phyloP scores from a whole-genome alignment of 2,329 filamentous ascomycete genomes.

The Trichoderma koningii region DNA sequence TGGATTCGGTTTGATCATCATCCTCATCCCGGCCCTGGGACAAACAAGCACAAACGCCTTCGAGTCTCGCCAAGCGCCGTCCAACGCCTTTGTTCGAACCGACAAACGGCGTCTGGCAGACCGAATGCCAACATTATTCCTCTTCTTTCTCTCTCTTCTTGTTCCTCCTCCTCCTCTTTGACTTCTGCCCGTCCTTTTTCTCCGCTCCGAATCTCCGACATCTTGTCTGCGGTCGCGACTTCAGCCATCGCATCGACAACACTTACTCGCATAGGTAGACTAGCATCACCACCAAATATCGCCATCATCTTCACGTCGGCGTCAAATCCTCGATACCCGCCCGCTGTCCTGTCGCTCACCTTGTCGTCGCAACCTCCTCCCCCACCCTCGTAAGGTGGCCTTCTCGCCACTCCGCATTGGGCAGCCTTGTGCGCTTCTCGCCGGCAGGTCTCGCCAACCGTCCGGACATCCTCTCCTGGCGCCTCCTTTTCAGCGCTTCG shows the following conservation, averaged over 20 bases:
- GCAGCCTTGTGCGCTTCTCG: constrained; percentile 9
- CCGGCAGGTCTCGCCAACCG: background rate
- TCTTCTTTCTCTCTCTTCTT: background rate
- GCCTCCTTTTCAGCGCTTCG: background rate
- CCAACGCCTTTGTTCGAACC: background rate
- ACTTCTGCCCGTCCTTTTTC: background rate
- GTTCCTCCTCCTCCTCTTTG: background rate
- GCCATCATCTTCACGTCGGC: background rate
- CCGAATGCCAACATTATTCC: background rate
- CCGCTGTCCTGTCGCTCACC: background rate
- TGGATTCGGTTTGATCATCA: no score
- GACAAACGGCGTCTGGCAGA: background rate
- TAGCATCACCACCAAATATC: background rate
- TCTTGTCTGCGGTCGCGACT: background rate
- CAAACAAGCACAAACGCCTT: background rate
- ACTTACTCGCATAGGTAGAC: background rate
- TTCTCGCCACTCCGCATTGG: background rate
- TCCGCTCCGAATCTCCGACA: background rate
- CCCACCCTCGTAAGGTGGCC: background rate
- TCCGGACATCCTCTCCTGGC: background rate
- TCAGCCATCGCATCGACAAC: background rate
- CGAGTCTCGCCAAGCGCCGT: background rate
- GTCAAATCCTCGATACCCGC: background rate
- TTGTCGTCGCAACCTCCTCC: background rate
- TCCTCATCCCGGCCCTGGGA: no score